These are phyloP conservation scores for Epichloe sp. DNA, from an alignment of 2,329 filamentous ascomycete genomes.

Conservation along the genomic window DNA sequence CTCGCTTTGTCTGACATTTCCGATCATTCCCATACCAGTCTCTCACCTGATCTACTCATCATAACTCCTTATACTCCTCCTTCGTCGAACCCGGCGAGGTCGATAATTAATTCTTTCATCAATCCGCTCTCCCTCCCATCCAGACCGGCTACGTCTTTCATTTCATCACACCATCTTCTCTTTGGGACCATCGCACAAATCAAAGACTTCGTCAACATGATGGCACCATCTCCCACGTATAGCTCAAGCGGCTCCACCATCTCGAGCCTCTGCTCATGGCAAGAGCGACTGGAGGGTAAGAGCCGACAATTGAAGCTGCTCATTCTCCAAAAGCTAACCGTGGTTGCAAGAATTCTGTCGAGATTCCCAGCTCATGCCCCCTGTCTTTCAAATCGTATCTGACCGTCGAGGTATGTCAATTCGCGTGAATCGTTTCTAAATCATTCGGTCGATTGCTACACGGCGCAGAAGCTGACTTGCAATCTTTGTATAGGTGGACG, in stretches of 20 bases:
- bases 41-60: neutral
- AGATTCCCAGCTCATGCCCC: constrained; percentile 36
- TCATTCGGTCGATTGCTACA: neutral
- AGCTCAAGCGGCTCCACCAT: constrained; percentile 11
- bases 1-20: constrained; percentile 5
- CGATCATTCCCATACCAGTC: constrained; percentile 4
- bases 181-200: neutral
- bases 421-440: neutral
- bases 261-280: constrained; percentile 29
- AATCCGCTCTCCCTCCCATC: neutral
- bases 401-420: constrained; percentile 53
- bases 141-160: neutral
- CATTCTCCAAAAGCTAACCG: neutral
- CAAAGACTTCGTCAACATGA: constrained; percentile 4
- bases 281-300: constrained; percentile 42
- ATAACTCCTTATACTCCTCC: neutral
- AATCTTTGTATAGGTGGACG: constrained; percentile 50
- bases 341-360: constrained; percentile 40
- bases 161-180: neutral
- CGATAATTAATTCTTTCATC: neutral
- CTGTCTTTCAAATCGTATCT: constrained; percentile 58
- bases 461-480: neutral
- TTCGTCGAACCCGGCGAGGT: neutral
- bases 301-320: neutral
- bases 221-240: constrained; percentile 15